Conservation (phyloP, 345 rosid genomes). For the Draba incana region DNA sequence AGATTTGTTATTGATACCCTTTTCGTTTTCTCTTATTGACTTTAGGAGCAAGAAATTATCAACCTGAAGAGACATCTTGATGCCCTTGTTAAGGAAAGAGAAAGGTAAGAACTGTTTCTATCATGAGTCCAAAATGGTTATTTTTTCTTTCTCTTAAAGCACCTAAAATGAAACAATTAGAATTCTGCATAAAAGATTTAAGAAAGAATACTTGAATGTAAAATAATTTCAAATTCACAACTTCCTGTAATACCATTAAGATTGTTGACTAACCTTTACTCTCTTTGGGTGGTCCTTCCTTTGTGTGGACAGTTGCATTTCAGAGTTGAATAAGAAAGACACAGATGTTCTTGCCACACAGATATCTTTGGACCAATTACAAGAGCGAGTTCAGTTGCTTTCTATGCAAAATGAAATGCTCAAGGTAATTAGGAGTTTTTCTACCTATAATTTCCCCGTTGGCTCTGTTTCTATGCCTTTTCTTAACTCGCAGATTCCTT, state of each 20-base stretch:
- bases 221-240: no score
- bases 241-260: no score
- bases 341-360: slow-evolving; percentile 66
- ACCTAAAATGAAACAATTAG: background rate
- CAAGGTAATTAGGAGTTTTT: slow-evolving; percentile 51
- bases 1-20: slow-evolving; percentile 23
- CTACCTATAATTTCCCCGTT: slow-evolving; percentile 4
- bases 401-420: slow-evolving; percentile 83
- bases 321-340: slow-evolving; percentile 60
- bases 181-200: no score
- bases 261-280: no score
- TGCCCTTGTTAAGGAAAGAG: slow-evolving; percentile 65
- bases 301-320: slow-evolving; percentile 54
- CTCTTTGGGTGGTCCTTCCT: slow-evolving; percentile 8
- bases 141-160: slow-evolving; percentile 9
- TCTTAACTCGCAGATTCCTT: slow-evolving; percentile 2
- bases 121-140: slow-evolving; percentile 8
- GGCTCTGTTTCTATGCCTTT: background rate
- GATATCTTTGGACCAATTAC: slow-evolving; percentile 67
- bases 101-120: slow-evolving; percentile 55
- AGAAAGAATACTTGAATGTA: no score
- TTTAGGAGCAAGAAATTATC: slow-evolving; percentile 71
- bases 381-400: slow-evolving; percentile 79
- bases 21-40: background rate
- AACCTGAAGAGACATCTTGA: slow-evolving; percentile 57